Evolutionary conservation across 192 early-diverging fungal species (phyloP).

Genomic region (Funneliformis geosporum): DNA sequence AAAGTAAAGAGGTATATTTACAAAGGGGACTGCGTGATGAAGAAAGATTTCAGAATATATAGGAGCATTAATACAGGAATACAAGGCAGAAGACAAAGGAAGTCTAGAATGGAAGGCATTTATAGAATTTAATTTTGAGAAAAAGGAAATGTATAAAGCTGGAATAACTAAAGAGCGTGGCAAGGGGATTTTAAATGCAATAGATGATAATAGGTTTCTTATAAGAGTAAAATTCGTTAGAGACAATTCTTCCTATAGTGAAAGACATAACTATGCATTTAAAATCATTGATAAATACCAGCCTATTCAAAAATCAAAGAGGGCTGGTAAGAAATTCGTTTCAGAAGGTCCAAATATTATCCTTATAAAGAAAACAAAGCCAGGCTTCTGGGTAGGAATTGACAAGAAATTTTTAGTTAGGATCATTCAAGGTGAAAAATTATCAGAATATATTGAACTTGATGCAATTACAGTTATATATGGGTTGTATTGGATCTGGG

Average conservation of each 20-base stretch:
- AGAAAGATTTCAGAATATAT: neutral
- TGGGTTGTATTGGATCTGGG: constrained; percentile 12
- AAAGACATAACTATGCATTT: no score
- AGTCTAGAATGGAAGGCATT: neutral
- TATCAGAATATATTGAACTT: constrained; percentile 4
- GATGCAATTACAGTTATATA: constrained; percentile 12
- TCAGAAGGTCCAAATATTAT: neutral
- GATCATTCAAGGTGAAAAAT: no score
- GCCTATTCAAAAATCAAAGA: no score
- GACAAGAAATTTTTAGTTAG: constrained; percentile 15
- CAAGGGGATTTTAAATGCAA: constrained; percentile 22
- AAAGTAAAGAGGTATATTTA: neutral
- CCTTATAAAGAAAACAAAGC: neutral
- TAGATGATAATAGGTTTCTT: no score
- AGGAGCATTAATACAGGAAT: neutral
- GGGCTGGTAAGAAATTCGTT: constrained; percentile 13
- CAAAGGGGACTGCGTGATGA: neutral
- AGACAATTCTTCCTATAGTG: no score
- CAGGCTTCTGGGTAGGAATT: neutral
- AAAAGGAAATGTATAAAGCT: constrained; percentile 2
- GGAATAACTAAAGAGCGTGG: constrained; percentile 9
- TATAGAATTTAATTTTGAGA: neutral
- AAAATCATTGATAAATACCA: no score
- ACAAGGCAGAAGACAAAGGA: constrained; percentile 20
- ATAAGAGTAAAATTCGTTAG: no score